Percentiles rank a stretch among this genome's conserved stretches.
Evolutionary conservation across 345 rosid species (phyloP).

Genomic region (Carallia brachiata): DNA sequence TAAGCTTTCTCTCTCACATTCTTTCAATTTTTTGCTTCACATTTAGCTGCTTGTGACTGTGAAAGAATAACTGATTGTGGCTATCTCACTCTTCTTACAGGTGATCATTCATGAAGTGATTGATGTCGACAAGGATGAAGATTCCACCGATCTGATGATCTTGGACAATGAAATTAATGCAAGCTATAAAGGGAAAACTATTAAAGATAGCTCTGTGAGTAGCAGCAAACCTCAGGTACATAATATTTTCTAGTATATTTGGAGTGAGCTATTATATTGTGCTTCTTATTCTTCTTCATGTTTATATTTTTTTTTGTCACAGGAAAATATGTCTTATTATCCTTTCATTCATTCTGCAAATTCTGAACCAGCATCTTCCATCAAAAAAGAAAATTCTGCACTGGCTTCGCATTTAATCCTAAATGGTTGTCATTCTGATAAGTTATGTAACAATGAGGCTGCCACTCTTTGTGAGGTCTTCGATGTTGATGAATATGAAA

Average conservation of each 20-base stretch:
- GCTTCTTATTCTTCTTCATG: constrained; percentile 1
- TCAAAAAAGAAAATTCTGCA: constrained; percentile 13
- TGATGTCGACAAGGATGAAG: constrained; percentile 58
- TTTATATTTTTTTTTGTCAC: neutral
- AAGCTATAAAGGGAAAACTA: constrained; percentile 63
- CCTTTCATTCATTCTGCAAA: constrained; percentile 4
- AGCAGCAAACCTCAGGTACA: constrained; percentile 31
- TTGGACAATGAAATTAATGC: constrained; percentile 35
- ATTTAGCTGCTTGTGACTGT: too few species aligned
- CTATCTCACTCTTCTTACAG: constrained; percentile 29
- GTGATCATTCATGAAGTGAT: constrained; percentile 44
- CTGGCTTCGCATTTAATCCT: constrained; percentile 34
- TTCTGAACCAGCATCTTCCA: too few species aligned
- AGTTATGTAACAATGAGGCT: constrained; percentile 23
- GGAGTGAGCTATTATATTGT: neutral
- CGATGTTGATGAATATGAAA: constrained; percentile 44
- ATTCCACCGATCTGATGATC: constrained; percentile 36
- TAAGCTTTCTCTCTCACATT: too few species aligned
- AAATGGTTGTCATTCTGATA: constrained; percentile 35
- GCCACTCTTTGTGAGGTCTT: constrained; percentile 24
- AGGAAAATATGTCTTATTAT: constrained; percentile 16
- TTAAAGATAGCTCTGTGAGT: constrained; percentile 28
- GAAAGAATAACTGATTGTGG: too few species aligned
- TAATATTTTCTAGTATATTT: neutral
- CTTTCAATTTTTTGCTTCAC: too few species aligned